A percentile compares a stretch with the other conserved stretches of the same genome.
Evolutionary conservation across 108 stramenopile species (phyloP).

Genomic region (Craspedostauros australis): DNA sequence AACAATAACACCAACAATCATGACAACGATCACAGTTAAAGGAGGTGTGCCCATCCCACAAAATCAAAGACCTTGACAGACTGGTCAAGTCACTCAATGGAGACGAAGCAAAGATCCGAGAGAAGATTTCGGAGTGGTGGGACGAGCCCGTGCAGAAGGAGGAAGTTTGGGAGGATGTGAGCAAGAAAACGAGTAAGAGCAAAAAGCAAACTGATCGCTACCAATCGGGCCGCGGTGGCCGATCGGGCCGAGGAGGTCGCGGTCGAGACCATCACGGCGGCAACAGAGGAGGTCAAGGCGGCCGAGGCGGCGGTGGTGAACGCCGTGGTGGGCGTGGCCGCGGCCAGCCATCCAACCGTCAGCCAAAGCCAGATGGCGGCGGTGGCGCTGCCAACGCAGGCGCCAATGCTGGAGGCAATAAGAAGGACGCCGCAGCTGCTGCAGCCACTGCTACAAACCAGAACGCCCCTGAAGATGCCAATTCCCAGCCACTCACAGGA

Average conservation of each 20-base stretch:
- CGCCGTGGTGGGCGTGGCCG: slow-evolving; percentile 31
- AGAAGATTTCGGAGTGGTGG: slow-evolving; percentile 76
- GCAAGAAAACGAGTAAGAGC: slow-evolving; percentile 53
- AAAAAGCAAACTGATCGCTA: slow-evolving; percentile 18
- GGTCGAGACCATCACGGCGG: slow-evolving; percentile 28
- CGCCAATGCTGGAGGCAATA: background rate
- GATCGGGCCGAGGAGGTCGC: slow-evolving; percentile 32
- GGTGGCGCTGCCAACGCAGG: slow-evolving; percentile 9
- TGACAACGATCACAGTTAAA: slow-evolving; percentile 16
- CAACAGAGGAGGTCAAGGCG: slow-evolving; percentile 19
- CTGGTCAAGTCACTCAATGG: slow-evolving; percentile 75
- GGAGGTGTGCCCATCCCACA: slow-evolving; percentile 70
- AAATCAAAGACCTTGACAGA: slow-evolving; percentile 71
- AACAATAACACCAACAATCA: background rate
- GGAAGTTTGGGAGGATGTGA: slow-evolving; percentile 73
- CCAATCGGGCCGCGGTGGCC: slow-evolving; percentile 7
- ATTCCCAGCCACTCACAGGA: slow-evolving; percentile 15
- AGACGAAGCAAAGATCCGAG: slow-evolving; percentile 67
- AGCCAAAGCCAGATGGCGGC: slow-evolving; percentile 4
- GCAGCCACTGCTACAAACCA: slow-evolving; percentile 20
- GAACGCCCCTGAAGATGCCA: too few relatives aligned
- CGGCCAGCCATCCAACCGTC: slow-evolving; percentile 21
- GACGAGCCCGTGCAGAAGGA: slow-evolving; percentile 51
- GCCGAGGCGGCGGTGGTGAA: slow-evolving; percentile 26
- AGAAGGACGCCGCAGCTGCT: background rate